Evolutionary conservation across 164 flowering plant species (phyloP).

Genomic region (Akebia trifoliata): DNA sequence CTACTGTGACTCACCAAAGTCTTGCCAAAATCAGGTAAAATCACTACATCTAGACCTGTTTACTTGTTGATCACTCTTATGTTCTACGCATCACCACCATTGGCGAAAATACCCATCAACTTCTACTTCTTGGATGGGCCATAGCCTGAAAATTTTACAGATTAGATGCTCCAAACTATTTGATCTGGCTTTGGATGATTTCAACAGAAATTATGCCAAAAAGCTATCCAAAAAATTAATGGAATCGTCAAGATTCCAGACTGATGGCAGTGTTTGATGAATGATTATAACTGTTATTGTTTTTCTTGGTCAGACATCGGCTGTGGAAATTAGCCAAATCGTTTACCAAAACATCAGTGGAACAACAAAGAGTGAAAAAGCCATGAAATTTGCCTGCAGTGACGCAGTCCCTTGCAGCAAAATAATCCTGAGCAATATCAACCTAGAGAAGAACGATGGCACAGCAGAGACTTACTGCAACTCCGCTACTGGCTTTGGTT

Average conservation of each 20-base stretch:
- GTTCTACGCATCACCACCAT: too few relatives aligned
- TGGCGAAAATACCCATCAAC: too few relatives aligned
- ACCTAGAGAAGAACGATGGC: slow-evolving; percentile 60
- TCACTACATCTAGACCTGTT: neutral
- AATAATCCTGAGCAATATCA: slow-evolving; percentile 62
- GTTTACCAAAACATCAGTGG: slow-evolving; percentile 80
- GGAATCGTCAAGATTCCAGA: neutral
- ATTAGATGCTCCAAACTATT: too few relatives aligned
- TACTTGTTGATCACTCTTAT: too few relatives aligned
- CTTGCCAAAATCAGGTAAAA: slow-evolving; percentile 72
- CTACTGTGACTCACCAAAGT: slow-evolving; percentile 81
- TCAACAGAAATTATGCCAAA: too few relatives aligned
- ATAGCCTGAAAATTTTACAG: too few relatives aligned
- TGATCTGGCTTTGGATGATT: too few relatives aligned
- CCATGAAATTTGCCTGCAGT: slow-evolving; percentile 93
- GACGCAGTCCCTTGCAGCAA: slow-evolving; percentile 81
- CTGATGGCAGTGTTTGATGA: neutral
- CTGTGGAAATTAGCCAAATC: slow-evolving; percentile 74
- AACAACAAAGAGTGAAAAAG: slow-evolving; percentile 62
- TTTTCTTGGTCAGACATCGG: slow-evolving; percentile 50
- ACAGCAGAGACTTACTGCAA: slow-evolving; percentile 75
- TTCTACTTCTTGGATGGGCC: too few relatives aligned
- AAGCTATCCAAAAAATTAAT: too few relatives aligned
- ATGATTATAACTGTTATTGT: neutral
- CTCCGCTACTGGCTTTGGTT: slow-evolving; percentile 62